phyloP scores from a whole-genome alignment of 169 alveolate species.

The Plasmodium cynomolgi region DNA sequence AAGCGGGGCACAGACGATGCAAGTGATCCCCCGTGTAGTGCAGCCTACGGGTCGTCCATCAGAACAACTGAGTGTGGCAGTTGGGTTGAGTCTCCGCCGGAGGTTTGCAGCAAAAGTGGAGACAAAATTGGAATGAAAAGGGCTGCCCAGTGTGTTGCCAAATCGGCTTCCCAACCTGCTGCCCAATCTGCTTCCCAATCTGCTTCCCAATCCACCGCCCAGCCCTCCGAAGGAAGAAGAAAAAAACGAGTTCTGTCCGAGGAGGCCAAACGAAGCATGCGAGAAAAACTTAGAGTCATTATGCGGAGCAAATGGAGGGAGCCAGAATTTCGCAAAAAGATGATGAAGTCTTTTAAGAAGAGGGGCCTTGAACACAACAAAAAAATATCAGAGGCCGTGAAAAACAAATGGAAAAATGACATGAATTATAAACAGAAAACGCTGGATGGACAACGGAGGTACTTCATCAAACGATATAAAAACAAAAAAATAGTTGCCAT shows the following conservation, averaged over 20 bases:
- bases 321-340: slow-evolving; percentile 63
- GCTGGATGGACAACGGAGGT: slow-evolving; percentile 68
- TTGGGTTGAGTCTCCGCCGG: not conserved
- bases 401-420: slow-evolving; percentile 72
- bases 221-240: not conserved
- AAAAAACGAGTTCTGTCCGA: slow-evolving; percentile 32
- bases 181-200: not conserved
- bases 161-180: not conserved
- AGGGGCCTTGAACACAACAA: slow-evolving; percentile 56
- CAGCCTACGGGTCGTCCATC: not conserved
- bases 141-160: not conserved
- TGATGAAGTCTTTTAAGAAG: slow-evolving; percentile 52
- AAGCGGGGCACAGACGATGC: not conserved
- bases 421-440: slow-evolving; percentile 58
- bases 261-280: slow-evolving; percentile 53
- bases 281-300: slow-evolving; percentile 27
- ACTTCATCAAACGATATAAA: slow-evolving; percentile 32
- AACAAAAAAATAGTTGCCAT: not conserved
- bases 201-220: not conserved
- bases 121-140: not conserved
- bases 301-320: slow-evolving; percentile 65
- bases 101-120: not conserved
- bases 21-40: not conserved
- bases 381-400: slow-evolving; percentile 64
- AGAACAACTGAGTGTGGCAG: not conserved